phyloP scores from a whole-genome alignment of 2,329 filamentous ascomycete species.

The Colletotrichum lindemuthianum region DNA sequence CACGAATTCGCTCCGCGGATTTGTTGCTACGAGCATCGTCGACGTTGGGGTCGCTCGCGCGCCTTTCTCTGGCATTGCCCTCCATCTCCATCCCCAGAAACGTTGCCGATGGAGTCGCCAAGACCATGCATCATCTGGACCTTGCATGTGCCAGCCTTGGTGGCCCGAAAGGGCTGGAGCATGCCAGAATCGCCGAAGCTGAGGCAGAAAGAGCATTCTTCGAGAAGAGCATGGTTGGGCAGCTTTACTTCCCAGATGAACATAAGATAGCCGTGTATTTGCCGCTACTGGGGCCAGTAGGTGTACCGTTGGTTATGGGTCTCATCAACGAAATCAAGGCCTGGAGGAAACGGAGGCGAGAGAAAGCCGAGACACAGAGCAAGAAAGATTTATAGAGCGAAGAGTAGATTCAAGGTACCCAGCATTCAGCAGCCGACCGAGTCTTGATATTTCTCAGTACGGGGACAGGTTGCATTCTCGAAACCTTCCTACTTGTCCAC shows the following conservation, averaged over 20 bases:
- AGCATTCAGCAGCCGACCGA: too few relatives aligned
- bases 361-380: slow-evolving; percentile 50
- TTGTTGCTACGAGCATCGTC: slow-evolving; percentile 90
- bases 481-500: too few relatives aligned
- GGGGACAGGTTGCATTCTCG: too few relatives aligned
- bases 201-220: slow-evolving; percentile 97
- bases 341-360: slow-evolving; percentile 60
- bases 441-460: not conserved
- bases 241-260: slow-evolving; percentile 98
- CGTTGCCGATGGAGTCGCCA: slow-evolving; percentile 86
- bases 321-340: slow-evolving; percentile 82
- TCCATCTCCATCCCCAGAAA: slow-evolving; percentile 91
- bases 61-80: slow-evolving; percentile 83
- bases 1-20: slow-evolving; percentile 85
- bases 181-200: slow-evolving; percentile 85
- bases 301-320: slow-evolving; percentile 87
- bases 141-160: slow-evolving; percentile 79
- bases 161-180: slow-evolving; percentile 73
- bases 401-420: not conserved
- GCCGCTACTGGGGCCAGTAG: slow-evolving; percentile 88
- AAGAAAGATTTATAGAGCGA: slow-evolving; percentile 44
- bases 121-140: slow-evolving; percentile 80
- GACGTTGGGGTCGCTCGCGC: slow-evolving; percentile 90
- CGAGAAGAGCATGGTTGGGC: slow-evolving; percentile 98
- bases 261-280: slow-evolving; percentile 98